Evolutionary conservation across 2,329 filamentous ascomycete genomes (phyloP), one percentile per base, ranked within the genome.

Genomic region (Verticillium longisporum): DNA sequence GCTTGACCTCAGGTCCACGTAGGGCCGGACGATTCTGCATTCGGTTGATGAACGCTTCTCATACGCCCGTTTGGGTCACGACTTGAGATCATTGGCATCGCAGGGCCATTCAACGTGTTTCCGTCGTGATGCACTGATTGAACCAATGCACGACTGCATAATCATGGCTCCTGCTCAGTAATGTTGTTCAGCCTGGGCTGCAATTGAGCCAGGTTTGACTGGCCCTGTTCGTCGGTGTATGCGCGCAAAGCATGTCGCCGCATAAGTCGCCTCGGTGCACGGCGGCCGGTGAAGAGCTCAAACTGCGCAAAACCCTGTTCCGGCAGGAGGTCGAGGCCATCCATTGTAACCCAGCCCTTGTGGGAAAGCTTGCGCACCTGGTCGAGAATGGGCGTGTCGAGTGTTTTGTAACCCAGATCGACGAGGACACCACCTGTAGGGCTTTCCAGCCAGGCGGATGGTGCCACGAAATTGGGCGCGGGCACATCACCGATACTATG

Each of bases 271-370:
- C 89, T 82, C 7, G 88, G 88, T 10, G 88, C 88, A 66, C 87
- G 81, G 58, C 88, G 80, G 0, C 89, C 90, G 0, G 90, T 92
- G 70, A 93, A 91, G 2, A 93, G 74, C 73, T 94, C 90, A 68
- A 93, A 94, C 68, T 93, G 90, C 1, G 90, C 89, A 73, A 90
- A 90, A 0, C 88, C 90, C 70, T 93, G 90, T 70, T 93, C 90
- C 0, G 88, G 88, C 14, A 94, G 73, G 56, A 92, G 80, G 67
- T 93, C 89, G 13, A 93, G 76, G 0, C 90, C 90, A 68, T 92
- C 88, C 72, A 92, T 84, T 18, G 89, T 80, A 0, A 92, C 87
- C 89, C 89, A 93, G 50, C 89, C 81, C 65, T 81, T 77, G 60
- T 85, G 76, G 21, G 84, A 78, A 71, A 84, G 74, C 59, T 78